Evolutionary conservation across 2,329 filamentous ascomycete species (phyloP).

Genomic region (Monilinia polystroma): DNA sequence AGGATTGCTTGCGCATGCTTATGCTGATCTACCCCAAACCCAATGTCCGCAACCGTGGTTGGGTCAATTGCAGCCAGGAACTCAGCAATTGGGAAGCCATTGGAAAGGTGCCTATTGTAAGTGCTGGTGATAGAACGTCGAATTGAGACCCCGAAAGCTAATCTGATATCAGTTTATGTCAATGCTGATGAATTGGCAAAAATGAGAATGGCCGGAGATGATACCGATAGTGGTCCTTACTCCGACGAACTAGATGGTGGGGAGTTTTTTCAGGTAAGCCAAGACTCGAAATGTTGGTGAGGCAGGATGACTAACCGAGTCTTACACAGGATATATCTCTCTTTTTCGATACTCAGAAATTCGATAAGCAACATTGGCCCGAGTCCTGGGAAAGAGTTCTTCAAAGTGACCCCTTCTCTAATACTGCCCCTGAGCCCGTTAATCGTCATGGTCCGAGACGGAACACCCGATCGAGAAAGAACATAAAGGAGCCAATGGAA

Average conservation of each 20-base stretch:
- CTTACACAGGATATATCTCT: slow-evolving; percentile 34
- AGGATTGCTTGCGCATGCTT: slow-evolving; percentile 38
- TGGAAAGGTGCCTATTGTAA: slow-evolving; percentile 54
- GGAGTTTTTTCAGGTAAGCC: slow-evolving; percentile 34
- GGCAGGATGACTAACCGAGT: not conserved
- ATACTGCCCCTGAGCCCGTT: not conserved
- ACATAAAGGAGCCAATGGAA: not conserved
- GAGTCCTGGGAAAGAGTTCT: slow-evolving; percentile 31
- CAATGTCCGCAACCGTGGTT: slow-evolving; percentile 48
- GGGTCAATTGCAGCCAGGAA: slow-evolving; percentile 40
- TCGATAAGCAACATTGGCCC: slow-evolving; percentile 31
- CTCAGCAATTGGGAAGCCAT: slow-evolving; percentile 42
- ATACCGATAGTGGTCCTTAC: slow-evolving; percentile 23
- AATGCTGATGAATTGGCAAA: slow-evolving; percentile 28
- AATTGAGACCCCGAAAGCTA: not conserved
- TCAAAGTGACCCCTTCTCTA: slow-evolving; percentile 32
- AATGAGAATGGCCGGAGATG: slow-evolving; percentile 27
- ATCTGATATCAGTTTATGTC: slow-evolving; percentile 30
- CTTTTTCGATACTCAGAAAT: slow-evolving; percentile 33
- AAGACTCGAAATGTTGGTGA: not conserved
- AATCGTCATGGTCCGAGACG: slow-evolving; percentile 1
- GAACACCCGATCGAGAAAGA: slow-evolving; percentile 1
- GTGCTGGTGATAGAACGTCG: slow-evolving; percentile 20
- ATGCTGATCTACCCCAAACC: slow-evolving; percentile 41
- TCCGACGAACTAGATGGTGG: slow-evolving; percentile 29